A percentile compares a stretch with the other conserved stretches of the same genome.
phyloP scores from a whole-genome alignment of 345 rosid genomes.

The Carallia pectinifolia region DNA sequence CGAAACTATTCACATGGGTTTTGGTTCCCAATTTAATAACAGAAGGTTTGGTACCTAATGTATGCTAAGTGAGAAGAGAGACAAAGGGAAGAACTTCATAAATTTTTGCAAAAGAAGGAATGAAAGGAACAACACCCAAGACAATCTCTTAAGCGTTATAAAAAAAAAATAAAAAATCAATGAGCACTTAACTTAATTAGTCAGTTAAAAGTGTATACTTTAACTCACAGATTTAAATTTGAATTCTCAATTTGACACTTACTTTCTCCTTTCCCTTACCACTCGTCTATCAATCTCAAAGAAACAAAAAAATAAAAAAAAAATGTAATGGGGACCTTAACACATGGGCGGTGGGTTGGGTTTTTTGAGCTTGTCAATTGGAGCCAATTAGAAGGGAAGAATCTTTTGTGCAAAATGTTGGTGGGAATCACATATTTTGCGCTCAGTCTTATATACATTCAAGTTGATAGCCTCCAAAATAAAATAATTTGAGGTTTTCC shows the following conservation, averaged over 20 bases:
- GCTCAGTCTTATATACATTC: constrained; percentile 8
- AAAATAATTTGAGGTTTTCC: not conserved
- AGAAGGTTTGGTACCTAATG: constrained; percentile 31
- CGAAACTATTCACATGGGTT: constrained; percentile 41
- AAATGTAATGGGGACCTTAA: constrained; percentile 69
- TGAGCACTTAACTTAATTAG: no score
- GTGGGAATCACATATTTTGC: constrained; percentile 47
- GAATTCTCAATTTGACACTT: no score
- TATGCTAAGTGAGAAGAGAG: constrained; percentile 22
- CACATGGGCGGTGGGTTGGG: constrained; percentile 63
- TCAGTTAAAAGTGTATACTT: no score
- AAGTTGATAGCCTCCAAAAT: not conserved
- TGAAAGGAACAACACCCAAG: constrained; percentile 58
- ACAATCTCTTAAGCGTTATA: constrained; percentile 36
- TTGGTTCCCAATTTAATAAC: constrained; percentile 18
- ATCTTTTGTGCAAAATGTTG: constrained; percentile 51
- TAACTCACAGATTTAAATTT: no score
- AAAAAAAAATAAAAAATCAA: no score
- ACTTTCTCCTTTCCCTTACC: no score
- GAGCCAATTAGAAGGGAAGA: constrained; percentile 56
- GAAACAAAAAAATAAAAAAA: constrained; percentile 12
- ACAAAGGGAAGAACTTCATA: not conserved
- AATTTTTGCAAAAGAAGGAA: constrained; percentile 3
- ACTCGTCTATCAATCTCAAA: no score
- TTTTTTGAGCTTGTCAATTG: constrained; percentile 40